Percentiles rank a stretch among this genome's conserved stretches.
phyloP scores from a whole-genome alignment of 2,329 filamentous ascomycete genomes.

The Fusarium coicis region DNA sequence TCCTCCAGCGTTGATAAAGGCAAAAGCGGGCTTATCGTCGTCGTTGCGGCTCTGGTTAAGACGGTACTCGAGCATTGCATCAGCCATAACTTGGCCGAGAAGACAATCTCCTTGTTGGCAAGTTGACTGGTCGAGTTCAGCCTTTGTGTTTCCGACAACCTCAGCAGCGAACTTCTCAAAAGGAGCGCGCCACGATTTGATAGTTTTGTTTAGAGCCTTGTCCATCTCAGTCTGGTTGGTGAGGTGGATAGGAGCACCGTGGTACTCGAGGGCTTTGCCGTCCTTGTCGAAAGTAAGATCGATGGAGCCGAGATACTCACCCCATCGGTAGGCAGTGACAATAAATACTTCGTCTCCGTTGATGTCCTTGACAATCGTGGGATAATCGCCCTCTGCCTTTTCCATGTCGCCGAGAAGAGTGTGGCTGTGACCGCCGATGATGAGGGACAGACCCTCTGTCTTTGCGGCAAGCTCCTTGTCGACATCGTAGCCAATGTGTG shows the following conservation, averaged over 20 bases:
- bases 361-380: conserved; percentile 69
- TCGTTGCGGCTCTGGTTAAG: conserved; percentile 55
- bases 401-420: conserved; percentile 69
- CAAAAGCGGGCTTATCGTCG: conserved; percentile 59
- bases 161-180: conserved; percentile 70
- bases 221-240: conserved; percentile 71
- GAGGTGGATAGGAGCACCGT: conserved; percentile 71
- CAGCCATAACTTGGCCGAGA: conserved; percentile 65
- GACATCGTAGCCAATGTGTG: conserved; percentile 73
- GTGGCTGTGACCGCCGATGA: conserved; percentile 72
- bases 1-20: conserved; percentile 72
- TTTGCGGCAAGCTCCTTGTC: conserved; percentile 69
- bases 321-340: conserved; percentile 75
- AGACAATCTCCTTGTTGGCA: conserved; percentile 70
- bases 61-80: conserved; percentile 71
- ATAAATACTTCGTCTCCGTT: conserved; percentile 75
- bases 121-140: conserved; percentile 67
- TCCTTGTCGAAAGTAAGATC: conserved; percentile 70
- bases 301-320: conserved; percentile 75
- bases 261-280: conserved; percentile 71
- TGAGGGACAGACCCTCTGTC: conserved; percentile 73
- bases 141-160: conserved; percentile 64
- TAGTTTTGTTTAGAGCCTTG: conserved; percentile 64
- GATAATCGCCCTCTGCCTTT: conserved; percentile 69
- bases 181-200: conserved; percentile 67